Conservation (phyloP, 352 stramenopile genomes). For the Globisporangium rhizosaccharum region DNA sequence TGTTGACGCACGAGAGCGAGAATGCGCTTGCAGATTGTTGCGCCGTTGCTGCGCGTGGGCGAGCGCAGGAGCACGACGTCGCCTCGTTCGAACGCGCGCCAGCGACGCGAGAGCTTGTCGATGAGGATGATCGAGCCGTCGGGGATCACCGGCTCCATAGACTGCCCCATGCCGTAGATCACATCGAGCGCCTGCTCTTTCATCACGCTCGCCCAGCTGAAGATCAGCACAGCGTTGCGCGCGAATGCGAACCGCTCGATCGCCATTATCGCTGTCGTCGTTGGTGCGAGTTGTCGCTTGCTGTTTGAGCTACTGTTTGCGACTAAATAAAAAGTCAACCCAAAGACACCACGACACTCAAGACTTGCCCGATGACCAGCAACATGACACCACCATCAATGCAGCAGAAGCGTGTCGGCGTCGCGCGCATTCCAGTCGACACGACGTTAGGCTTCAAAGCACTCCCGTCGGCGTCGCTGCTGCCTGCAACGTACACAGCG, state of each 20-base stretch:
- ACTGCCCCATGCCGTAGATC: slow-evolving; percentile 80
- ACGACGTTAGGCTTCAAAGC: slow-evolving; percentile 12
- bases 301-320: too few species aligned
- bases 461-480: slow-evolving; percentile 3
- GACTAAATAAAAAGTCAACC: too few species aligned
- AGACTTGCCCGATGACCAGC: neutral
- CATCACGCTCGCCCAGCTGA: slow-evolving; percentile 50
- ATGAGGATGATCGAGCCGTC: slow-evolving; percentile 82
- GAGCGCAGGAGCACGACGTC: slow-evolving; percentile 84
- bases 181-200: slow-evolving; percentile 73
- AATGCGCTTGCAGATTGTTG: slow-evolving; percentile 87
- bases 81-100: slow-evolving; percentile 54
- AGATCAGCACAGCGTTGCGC: slow-evolving; percentile 51
- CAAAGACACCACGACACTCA: too few species aligned
- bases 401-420: neutral
- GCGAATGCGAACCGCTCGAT: slow-evolving; percentile 11
- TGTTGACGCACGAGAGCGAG: slow-evolving; percentile 51
- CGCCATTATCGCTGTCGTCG: neutral
- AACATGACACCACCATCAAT: neutral
- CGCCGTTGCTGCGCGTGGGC: slow-evolving; percentile 59
- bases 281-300: too few species aligned
- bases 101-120: slow-evolving; percentile 66
- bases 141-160: slow-evolving; percentile 78
- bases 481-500: neutral
- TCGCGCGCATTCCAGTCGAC: neutral